Evolutionary conservation across 768 basidiomycete species (phyloP).

Genomic region (Grammothele lineata): DNA sequence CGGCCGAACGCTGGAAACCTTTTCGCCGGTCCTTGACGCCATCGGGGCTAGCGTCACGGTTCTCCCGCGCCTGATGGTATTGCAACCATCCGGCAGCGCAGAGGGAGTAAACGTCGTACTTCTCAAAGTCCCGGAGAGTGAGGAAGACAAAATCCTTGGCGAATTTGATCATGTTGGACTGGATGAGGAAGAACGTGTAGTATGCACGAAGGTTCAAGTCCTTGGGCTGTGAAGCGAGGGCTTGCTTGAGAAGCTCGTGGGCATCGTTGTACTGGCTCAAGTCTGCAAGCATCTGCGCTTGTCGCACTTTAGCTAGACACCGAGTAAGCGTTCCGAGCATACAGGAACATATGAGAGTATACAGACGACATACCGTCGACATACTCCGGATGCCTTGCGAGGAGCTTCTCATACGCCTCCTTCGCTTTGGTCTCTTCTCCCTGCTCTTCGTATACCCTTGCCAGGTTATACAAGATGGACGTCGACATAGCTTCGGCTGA

Average conservation of each 20-base stretch:
- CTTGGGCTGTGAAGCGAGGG: constrained; percentile 67
- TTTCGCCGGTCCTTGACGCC: constrained; percentile 67
- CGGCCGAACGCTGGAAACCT: constrained; percentile 77
- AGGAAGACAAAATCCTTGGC: constrained; percentile 89
- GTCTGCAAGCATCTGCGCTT: constrained; percentile 72
- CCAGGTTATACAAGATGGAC: constrained; percentile 87
- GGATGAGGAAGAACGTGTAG: constrained; percentile 90
- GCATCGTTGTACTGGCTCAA: constrained; percentile 76
- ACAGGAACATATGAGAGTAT: neutral
- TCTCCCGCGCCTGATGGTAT: constrained; percentile 85
- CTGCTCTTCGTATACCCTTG: constrained; percentile 83
- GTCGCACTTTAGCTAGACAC: constrained; percentile 81
- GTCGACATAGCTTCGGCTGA: constrained; percentile 70
- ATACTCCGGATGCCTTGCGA: constrained; percentile 92
- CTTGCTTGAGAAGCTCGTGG: constrained; percentile 87
- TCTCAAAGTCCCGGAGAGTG: constrained; percentile 82
- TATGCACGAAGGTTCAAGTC: constrained; percentile 89
- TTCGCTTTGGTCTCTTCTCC: constrained; percentile 70
- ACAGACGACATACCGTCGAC: constrained; percentile 77
- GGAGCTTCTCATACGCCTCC: constrained; percentile 83
- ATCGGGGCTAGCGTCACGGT: constrained; percentile 54
- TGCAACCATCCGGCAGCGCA: constrained; percentile 86
- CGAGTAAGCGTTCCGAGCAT: neutral
- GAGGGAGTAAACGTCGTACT: constrained; percentile 86
- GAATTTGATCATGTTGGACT: constrained; percentile 60